Percentiles rank a stretch among this genome's conserved stretches.
Conservation (phyloP, 2,329 filamentous ascomycete species). For the Pezicula rhizophila region DNA sequence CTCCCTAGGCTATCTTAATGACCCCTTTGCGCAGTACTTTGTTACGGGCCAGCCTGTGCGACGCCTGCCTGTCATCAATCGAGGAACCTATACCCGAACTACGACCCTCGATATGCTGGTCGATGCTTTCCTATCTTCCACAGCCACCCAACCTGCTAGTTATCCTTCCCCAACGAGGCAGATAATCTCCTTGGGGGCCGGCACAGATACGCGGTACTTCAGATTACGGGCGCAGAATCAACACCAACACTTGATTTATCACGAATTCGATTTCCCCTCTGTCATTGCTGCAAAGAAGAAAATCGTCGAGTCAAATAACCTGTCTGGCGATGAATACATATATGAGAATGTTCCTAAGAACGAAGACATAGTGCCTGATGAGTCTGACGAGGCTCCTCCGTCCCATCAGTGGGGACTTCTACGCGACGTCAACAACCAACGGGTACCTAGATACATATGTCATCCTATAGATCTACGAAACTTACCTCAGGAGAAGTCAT, state of each 20-base stretch:
- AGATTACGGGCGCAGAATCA: conserved; percentile 44
- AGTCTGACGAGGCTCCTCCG: conserved; percentile 5
- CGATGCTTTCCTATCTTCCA: conserved; percentile 53
- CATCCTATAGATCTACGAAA: conserved; percentile 35
- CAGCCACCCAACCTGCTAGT: conserved; percentile 9
- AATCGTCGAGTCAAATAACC: conserved; percentile 11
- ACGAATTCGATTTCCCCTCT: conserved; percentile 83
- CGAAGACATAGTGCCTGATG: conserved; percentile 32
- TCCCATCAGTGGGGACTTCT: conserved; percentile 19
- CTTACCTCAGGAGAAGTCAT: conserved; percentile 12
- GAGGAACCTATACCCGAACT: conserved; percentile 94
- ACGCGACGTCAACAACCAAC: conserved; percentile 3
- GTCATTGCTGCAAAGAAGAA: conserved; percentile 55
- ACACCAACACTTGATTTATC: conserved; percentile 57
- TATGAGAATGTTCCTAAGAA: conserved; percentile 44
- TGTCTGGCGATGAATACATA: conserved; percentile 7
- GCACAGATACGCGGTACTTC: conserved; percentile 86
- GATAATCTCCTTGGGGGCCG: conserved; percentile 87
- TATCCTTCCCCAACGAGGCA: conserved; percentile 45
- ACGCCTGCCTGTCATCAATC: conserved; percentile 85
- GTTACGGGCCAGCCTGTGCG: conserved; percentile 52
- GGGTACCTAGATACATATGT: conserved; percentile 37
- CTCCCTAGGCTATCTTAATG: conserved; percentile 74
- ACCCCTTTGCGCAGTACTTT: conserved; percentile 71
- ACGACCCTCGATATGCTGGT: conserved; percentile 76